phyloP scores from a whole-genome alignment of 2,329 filamentous ascomycete species.

The Diaporthe amygdali region DNA sequence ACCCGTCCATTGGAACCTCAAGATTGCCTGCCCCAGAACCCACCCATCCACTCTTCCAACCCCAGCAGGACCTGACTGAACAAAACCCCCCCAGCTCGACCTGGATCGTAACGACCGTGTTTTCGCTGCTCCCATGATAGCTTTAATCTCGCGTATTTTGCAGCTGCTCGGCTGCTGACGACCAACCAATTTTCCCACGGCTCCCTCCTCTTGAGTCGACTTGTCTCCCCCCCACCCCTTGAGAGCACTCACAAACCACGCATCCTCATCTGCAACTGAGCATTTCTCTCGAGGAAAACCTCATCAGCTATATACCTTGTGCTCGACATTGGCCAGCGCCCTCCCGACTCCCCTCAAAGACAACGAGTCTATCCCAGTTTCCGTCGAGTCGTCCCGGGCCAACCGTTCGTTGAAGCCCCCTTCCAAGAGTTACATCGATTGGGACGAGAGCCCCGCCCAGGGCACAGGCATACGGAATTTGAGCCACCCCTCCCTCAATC shows the following conservation, averaged over 20 bases:
- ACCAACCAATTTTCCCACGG: slow-evolving; percentile 21
- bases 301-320: slow-evolving; percentile 14
- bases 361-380: background rate
- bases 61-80: slow-evolving; percentile 21
- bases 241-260: background rate
- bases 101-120: slow-evolving; percentile 24
- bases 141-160: slow-evolving; percentile 28
- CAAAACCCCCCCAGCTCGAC: slow-evolving; percentile 18
- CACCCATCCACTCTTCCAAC: background rate
- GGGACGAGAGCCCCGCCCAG: slow-evolving; percentile 23
- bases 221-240: slow-evolving; percentile 11
- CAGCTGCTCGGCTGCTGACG: slow-evolving; percentile 19
- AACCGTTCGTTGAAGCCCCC: slow-evolving; percentile 19
- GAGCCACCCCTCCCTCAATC: slow-evolving; percentile 24
- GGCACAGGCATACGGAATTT: slow-evolving; percentile 21
- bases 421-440: slow-evolving; percentile 24
- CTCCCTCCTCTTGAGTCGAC: slow-evolving; percentile 19
- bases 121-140: slow-evolving; percentile 22
- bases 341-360: slow-evolving; percentile 1
- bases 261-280: slow-evolving; percentile 4
- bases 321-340: slow-evolving; percentile 2
- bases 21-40: slow-evolving; percentile 13
- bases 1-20: slow-evolving; percentile 6
- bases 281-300: background rate
- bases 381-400: slow-evolving; percentile 13